Base-by-base conservation (phyloP, 768 basidiomycete species). In the Russula brevipes region DNA sequence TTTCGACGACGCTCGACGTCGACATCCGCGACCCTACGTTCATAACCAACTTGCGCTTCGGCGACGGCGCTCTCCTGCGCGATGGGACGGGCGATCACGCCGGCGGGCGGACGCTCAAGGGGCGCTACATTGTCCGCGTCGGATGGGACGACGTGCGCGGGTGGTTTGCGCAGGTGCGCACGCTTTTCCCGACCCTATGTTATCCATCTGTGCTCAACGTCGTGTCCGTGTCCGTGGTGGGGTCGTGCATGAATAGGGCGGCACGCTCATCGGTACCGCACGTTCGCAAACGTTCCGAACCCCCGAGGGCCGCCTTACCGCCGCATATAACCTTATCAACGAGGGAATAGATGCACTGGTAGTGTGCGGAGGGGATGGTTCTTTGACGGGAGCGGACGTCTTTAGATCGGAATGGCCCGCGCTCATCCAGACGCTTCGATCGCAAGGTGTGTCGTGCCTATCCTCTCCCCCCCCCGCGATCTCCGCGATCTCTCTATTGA, bases 141-240 rank as follows among this genome's bases (percentile, higher is more conserved):
- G 97, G 97, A 10, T 98, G 95, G 88, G 97, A 99, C 72, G 97
- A 99, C 73, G 96, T 98, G 38, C 80, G 93, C 52, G 93, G 92
- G 12, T 98, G 94, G 94, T 87, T 96, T 68, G 83, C 88, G 36
- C 85, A 97, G 81, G 92, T 60, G 83, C 73, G 8, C 19, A 24
- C 38, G 54, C 51, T 42, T 8, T 8, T 30, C 46, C 55, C 19
- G 5, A 24, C 24, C 5, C 3, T 11, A 3, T 7, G 4, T 33
- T 9, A 31, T 6, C 8, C 11, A n/a, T 30, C 44, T 39, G 42
- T 50, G 14, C 42, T 47, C n/a, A 58, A 47, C 30, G 36, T 35
- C 41, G n/a, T 19, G 12, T 50, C 33, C 36, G 46, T 24, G 24
- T 24, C 24, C 24, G 24, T 24, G 24, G 24, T 1, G 50, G 39